Percentiles rank a stretch among this genome's conserved stretches.
phyloP scores from a whole-genome alignment of 441 rosid genomes.

The Oxalis stricta region DNA sequence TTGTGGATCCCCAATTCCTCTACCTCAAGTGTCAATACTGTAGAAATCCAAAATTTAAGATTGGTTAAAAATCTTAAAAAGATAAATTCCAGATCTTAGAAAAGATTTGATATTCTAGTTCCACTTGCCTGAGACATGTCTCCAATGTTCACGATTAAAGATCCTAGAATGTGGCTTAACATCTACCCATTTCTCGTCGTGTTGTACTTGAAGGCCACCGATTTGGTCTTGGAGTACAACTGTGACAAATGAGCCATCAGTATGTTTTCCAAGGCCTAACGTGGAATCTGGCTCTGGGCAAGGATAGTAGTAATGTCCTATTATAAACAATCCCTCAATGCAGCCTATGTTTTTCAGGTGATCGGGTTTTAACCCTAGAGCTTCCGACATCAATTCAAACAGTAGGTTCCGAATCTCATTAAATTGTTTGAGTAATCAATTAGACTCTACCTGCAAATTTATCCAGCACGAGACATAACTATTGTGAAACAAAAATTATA shows the following conservation, averaged over 20 bases:
- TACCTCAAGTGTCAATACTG: too few relatives aligned
- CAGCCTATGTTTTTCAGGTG: conserved; percentile 14
- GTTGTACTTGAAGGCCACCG: conserved; percentile 22
- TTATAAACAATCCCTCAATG: conserved; percentile 12
- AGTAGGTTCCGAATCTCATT: conserved; percentile 6
- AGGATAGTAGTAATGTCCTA: conserved; percentile 9
- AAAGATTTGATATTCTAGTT: too few relatives aligned
- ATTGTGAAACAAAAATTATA: too few relatives aligned
- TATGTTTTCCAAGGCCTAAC: conserved; percentile 2
- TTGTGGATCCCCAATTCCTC: conserved; percentile 68
- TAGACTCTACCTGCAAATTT: conserved; percentile 4
- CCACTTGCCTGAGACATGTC: conserved; percentile 7
- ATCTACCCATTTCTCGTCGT: conserved; percentile 10
- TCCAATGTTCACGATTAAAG: conserved; percentile 6
- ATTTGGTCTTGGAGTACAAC: conserved; percentile 10
- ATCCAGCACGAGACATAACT: too few relatives aligned
- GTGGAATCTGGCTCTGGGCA: conserved; percentile 10
- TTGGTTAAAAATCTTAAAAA: too few relatives aligned
- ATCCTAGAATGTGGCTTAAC: conserved; percentile 2
- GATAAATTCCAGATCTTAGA: too few relatives aligned
- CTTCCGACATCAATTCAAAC: conserved; percentile 20
- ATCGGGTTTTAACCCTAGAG: conserved; percentile 16
- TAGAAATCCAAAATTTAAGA: too few relatives aligned
- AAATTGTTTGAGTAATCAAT: conserved; percentile 11
- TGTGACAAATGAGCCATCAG: conserved; percentile 2